phyloP scores from a whole-genome alignment of 2,329 filamentous ascomycete species.

The Fusarium ambrosium region DNA sequence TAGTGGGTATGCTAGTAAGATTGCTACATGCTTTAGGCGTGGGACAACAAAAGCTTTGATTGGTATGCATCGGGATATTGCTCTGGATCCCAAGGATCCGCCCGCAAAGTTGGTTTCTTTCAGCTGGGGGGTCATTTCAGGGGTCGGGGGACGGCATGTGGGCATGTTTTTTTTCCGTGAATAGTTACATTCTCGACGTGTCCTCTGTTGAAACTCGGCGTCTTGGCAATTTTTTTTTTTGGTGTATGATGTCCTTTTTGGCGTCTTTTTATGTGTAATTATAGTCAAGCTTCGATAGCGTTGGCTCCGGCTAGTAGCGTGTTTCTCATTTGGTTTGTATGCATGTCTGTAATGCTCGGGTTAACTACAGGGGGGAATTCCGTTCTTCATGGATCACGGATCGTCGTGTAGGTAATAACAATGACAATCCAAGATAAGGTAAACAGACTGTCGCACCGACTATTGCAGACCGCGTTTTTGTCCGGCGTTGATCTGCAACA shows the following conservation, averaged over 20 bases:
- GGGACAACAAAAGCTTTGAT: conserved; percentile 18
- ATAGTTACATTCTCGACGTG: neutral
- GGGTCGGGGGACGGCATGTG: neutral
- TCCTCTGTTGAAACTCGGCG: neutral
- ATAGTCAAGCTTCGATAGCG: neutral
- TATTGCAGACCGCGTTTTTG: neutral
- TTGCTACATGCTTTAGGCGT: conserved; percentile 35
- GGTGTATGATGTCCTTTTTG: neutral
- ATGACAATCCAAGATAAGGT: neutral
- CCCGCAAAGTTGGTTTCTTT: conserved; percentile 16
- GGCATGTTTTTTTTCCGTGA: neutral
- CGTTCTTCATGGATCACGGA: neutral
- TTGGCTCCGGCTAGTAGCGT: neutral
- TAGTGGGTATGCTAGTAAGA: conserved; percentile 33
- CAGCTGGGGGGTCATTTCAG: conserved; percentile 18
- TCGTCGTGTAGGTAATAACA: neutral
- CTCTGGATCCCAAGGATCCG: conserved; percentile 24
- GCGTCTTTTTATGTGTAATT: neutral
- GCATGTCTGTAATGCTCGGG: neutral
- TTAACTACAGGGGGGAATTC: neutral
- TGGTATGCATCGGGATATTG: conserved; percentile 40
- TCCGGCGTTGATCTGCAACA: neutral
- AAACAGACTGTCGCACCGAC: neutral
- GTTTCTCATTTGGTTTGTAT: neutral
- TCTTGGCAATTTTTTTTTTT: neutral